Base-by-base conservation (phyloP, 805 yeast species). In the Saccharomycopsis sp. region DNA sequence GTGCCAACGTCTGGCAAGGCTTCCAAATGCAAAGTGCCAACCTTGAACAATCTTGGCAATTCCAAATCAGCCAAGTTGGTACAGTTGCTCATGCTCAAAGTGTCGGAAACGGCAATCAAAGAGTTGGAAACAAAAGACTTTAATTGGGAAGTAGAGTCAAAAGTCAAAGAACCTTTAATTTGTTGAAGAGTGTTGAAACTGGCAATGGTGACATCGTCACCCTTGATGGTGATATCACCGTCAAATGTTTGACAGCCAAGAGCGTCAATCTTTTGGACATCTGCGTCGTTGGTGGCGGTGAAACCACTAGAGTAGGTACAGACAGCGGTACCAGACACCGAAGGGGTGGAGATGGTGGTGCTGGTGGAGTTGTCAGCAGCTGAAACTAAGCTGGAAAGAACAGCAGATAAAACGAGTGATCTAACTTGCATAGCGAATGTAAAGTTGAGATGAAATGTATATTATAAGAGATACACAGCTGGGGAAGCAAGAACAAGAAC, bases 1-100 rank as follows among this genome's bases (percentile, higher is more conserved):
- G 63, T 56, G 52, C 67, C 63, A 57, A 89, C 76, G 52, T 87
- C 89, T 59, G 96, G 96, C 61, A 92, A 73, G 53, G 96, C 86
- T 57, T 75, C 72, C 68, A 83, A 78, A 62, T 69, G 64, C 57
- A 92, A 74, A 42, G 85, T 64, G 59, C 94, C 95, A 51, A 87
- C 94, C 51, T 83, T 72, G 59, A 77, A 69, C 60, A 89, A 75
- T 53, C 72, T 67, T 50, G 95, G 95, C 61, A 88, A 74, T 54
- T 80, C 71, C 45, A 89, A 69, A 45, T 77, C 63, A 51, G 68
- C 54, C 61, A 92, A 71, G 47, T 76, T 62, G 56, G 89, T 81
- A 63, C 83, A 74, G 48, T 67, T 65, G 51, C 67, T 59, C 51
- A 92, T 66, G 47, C 64, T 61, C 53, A 92, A 72, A 49, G 71